Conservation (phyloP, 2,329 filamentous ascomycete species). For the Trichophyton verrucosum region DNA sequence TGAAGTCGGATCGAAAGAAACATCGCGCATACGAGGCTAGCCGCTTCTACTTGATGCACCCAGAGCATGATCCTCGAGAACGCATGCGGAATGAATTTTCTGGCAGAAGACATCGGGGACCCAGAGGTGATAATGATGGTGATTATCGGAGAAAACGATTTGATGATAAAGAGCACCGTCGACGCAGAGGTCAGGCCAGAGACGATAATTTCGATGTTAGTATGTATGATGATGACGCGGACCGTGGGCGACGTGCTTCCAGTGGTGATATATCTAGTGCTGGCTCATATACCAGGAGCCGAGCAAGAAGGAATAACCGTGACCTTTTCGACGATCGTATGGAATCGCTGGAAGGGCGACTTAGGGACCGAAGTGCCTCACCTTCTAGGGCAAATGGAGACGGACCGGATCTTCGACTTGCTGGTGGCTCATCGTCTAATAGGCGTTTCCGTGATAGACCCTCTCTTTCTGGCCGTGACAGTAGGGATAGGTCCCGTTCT, state of each 20-base stretch:
- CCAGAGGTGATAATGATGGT: constrained; percentile 27
- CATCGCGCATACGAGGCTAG: constrained; percentile 67
- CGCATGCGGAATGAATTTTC: constrained; percentile 45
- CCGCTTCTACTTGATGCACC: constrained; percentile 84
- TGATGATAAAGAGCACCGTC: constrained; percentile 45
- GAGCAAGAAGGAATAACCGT: constrained; percentile 19
- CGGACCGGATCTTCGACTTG: constrained; percentile 20
- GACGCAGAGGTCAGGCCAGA: constrained; percentile 36
- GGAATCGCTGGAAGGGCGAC: constrained; percentile 31
- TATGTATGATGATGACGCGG: constrained; percentile 65
- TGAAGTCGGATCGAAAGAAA: constrained; percentile 66
- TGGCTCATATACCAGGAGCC: constrained; percentile 20
- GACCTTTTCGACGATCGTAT: constrained; percentile 30
- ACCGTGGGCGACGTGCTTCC: constrained; percentile 10
- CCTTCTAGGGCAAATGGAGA: constrained; percentile 43
- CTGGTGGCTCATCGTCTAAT: constrained; percentile 26
- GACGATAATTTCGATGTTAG: constrained; percentile 56
- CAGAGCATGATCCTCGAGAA: constrained; percentile 74
- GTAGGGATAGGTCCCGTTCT: constrained; percentile 21
- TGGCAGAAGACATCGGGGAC: constrained; percentile 32
- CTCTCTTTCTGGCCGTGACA: constrained; percentile 16
- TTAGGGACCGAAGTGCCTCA: constrained; percentile 50
- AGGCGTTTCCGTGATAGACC: constrained; percentile 34
- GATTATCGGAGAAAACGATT: constrained; percentile 44
- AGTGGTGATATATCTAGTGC: constrained; percentile 19